Conservation (phyloP, 352 stramenopile species). For the Globisporangium acanthophoron region DNA sequence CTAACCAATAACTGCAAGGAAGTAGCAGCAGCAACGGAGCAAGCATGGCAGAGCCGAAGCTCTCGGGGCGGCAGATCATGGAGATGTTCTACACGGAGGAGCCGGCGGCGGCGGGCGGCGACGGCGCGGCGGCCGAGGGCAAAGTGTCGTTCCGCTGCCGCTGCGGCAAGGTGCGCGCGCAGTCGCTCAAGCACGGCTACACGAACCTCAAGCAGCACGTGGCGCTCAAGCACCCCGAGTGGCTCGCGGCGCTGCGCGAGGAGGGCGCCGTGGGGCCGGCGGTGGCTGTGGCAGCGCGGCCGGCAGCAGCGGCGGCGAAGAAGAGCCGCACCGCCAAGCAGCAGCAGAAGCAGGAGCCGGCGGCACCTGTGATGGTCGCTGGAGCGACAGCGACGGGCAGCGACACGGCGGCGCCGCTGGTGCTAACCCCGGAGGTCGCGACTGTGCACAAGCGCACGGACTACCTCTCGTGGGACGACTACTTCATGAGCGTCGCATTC, state of each 20-base stretch:
- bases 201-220: constrained; percentile 67
- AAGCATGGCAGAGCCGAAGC: constrained; percentile 19
- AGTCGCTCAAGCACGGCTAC: constrained; percentile 53
- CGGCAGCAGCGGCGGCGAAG: background rate
- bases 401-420: constrained; percentile 2
- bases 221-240: constrained; percentile 56
- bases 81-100: constrained; percentile 43
- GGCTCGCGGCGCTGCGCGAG: constrained; percentile 25
- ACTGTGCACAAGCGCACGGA: constrained; percentile 62
- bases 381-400: background rate
- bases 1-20: too few relatives aligned
- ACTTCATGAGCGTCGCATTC: constrained; percentile 99
- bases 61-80: constrained; percentile 38
- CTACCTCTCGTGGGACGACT: constrained; percentile 98
- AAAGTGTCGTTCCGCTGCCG: constrained; percentile 44
- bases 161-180: constrained; percentile 51
- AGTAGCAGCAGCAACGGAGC: background rate
- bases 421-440: background rate
- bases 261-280: constrained; percentile 17
- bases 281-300: constrained; percentile 8
- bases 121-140: constrained; percentile 9
- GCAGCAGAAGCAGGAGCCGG: background rate
- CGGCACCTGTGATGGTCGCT: background rate
- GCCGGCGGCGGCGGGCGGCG: background rate
- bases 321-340: background rate